Percentiles rank a stretch among this genome's conserved stretches.
Conservation (phyloP, 208 protist species). For the Sergeia podlipaevii region DNA sequence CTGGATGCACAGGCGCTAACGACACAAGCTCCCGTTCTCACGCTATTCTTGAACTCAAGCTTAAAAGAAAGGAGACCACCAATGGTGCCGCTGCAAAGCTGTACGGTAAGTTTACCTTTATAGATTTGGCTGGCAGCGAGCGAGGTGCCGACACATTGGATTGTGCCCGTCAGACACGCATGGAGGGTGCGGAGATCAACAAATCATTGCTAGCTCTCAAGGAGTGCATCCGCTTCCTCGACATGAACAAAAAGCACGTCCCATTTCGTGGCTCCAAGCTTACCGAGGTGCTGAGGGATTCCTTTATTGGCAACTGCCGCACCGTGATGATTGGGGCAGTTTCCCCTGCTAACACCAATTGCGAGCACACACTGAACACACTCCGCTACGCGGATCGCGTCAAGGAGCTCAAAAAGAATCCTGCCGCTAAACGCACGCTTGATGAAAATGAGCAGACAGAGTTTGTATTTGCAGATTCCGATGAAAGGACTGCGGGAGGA, state of each 20-base stretch:
- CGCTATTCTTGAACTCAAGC: conserved; percentile 90
- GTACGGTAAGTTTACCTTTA: conserved; percentile 71
- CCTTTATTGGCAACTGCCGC: conserved; percentile 86
- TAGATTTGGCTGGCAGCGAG: conserved; percentile 94
- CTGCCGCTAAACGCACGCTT: conserved; percentile 16
- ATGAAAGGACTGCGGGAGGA: no score
- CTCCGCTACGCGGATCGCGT: conserved; percentile 81
- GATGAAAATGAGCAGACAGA: conserved; percentile 20
- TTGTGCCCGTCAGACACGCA: conserved; percentile 77
- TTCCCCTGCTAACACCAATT: conserved; percentile 70
- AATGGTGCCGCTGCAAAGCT: conserved; percentile 2
- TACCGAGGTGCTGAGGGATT: conserved; percentile 89
- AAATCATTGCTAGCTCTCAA: conserved; percentile 84
- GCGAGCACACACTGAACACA: conserved; percentile 80
- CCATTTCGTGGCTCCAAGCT: conserved; percentile 93
- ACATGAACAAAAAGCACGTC: conserved; percentile 76
- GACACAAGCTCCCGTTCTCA: conserved; percentile 93
- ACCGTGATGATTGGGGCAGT: conserved; percentile 94
- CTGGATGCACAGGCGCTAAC: conserved; percentile 93
- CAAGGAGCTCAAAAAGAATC: conserved; percentile 87
- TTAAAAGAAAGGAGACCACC: conserved; percentile 14
- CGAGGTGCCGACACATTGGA: conserved; percentile 74
- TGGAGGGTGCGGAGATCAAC: conserved; percentile 90
- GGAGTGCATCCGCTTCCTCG: conserved; percentile 85
- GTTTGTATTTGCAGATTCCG: background rate